phyloP scores from a whole-genome alignment of 1,139 yeast genomes.

The Magnusiomyces ingens region DNA sequence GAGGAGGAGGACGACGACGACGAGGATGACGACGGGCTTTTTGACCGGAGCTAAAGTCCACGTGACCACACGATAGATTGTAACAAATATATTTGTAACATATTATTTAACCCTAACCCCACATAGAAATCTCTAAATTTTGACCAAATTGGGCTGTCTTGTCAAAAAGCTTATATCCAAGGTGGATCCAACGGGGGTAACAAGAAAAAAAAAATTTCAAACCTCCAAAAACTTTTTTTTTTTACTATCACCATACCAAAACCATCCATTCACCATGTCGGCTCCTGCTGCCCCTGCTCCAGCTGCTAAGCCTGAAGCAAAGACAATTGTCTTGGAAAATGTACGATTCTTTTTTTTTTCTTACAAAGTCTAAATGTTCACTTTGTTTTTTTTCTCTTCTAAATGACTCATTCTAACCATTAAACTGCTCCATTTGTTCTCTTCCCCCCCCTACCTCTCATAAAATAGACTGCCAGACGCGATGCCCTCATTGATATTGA shows the following conservation, averaged over 20 bases:
- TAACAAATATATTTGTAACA: too few relatives aligned
- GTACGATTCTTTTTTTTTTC: conserved; percentile 22
- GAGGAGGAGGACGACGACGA: conserved; percentile 21
- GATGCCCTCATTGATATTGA: conserved; percentile 88
- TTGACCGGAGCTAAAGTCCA: conserved; percentile 29
- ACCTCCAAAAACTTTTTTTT: too few relatives aligned
- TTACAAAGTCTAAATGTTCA: background rate
- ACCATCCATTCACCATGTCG: conserved; percentile 7
- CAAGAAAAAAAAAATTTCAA: too few relatives aligned
- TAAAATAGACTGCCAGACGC: conserved; percentile 66
- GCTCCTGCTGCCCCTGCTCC: conserved; percentile 11
- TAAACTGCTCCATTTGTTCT: background rate
- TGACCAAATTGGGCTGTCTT: too few relatives aligned
- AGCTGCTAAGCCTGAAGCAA: conserved; percentile 22
- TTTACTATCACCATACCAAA: background rate
- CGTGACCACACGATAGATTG: too few relatives aligned
- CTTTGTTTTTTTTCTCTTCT: background rate
- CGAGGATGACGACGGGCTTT: conserved; percentile 36
- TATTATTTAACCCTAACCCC: too few relatives aligned
- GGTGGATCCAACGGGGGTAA: too few relatives aligned
- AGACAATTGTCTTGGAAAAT: conserved; percentile 38
- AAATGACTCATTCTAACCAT: background rate
- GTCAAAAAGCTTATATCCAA: too few relatives aligned
- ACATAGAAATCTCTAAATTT: too few relatives aligned
- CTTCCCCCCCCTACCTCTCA: background rate